phyloP scores from a whole-genome alignment of 345 rosid species.

The Corchorus olitorius region DNA sequence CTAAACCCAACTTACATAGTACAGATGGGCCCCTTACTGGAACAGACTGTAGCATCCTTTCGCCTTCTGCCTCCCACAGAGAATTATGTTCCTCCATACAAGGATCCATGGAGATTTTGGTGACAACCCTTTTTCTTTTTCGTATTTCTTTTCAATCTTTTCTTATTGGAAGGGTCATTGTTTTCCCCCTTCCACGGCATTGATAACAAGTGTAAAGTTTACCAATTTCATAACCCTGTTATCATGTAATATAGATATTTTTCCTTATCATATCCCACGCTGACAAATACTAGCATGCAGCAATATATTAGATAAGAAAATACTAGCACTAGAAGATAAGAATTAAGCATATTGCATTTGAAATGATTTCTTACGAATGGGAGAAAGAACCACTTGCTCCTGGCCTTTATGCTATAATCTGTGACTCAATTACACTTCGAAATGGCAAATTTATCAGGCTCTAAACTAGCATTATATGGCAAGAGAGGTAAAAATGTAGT shows the following conservation, averaged over 20 bases:
- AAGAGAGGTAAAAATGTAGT: background rate
- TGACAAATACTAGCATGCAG: background rate
- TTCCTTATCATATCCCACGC: background rate
- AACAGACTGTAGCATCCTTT: conserved; percentile 68
- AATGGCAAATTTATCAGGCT: background rate
- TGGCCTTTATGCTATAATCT: background rate
- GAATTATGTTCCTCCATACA: conserved; percentile 85
- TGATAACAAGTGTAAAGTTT: conserved; percentile 7
- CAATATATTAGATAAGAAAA: background rate
- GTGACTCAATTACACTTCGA: background rate
- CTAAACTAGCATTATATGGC: background rate
- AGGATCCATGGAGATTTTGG: conserved; percentile 99
- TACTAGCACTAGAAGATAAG: background rate
- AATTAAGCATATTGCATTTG: background rate
- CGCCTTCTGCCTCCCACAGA: conserved; percentile 79
- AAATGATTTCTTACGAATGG: background rate
- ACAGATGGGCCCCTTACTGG: conserved; percentile 90
- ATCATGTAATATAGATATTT: background rate
- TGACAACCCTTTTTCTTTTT: conserved; percentile 30
- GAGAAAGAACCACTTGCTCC: background rate
- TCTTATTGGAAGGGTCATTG: background rate
- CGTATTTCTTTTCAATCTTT: background rate
- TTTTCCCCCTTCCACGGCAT: background rate
- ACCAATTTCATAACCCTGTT: background rate
- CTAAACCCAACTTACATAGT: conserved; percentile 19